Base-by-base conservation (phyloP, 108 stramenopile species). In the Discostella stelligeroides region DNA sequence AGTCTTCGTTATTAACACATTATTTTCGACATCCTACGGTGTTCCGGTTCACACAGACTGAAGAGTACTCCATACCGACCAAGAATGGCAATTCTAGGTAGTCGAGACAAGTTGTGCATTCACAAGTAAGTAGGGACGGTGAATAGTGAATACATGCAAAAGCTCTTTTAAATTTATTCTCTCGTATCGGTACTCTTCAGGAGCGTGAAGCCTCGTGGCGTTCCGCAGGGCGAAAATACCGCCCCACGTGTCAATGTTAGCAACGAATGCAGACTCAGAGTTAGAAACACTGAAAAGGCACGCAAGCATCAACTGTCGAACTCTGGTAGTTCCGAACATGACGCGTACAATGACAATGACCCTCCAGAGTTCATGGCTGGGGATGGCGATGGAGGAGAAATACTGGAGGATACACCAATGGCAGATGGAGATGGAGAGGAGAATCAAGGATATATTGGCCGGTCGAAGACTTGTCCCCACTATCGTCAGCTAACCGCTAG, bases 61-160 rank as follows among this genome's bases (percentile, higher is more conserved):
- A 89, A 89, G 68, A 83, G 85, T 67, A 97, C 95, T 8, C 89
- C 87, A 7, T 98, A 97, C 69, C 77, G 92, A 41, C 97, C 96
- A 5, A 79, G 81, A 18, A 88, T 95, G 80, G 85, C 93, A 8
- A 83, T 98, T 11, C 72, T 98, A 21, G 97, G 94, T 21, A 89
- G 88, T 20, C 49, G 97, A 50, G 96, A 98, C 20, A 92, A 93
- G 55, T 76, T 97, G 25, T 97, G 96, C 63, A 90, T 97, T 54
- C 86, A 95, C 75, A 82, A 72, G 49, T 68, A 60, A 70, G 61
- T n/a, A n/a, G n/a, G n/a, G n/a, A n/a, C n/a, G n/a, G n/a, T 79
- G 9, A 38, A 4, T 29, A 37, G n/a, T 28, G n/a, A 34, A 14
- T 38, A 18, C 30, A n/a, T 45, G 12, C 55, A 56, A 37, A 38